Evolutionary conservation across 768 basidiomycete species (phyloP).

Genomic region (Boletus rufocinnamomeus): DNA sequence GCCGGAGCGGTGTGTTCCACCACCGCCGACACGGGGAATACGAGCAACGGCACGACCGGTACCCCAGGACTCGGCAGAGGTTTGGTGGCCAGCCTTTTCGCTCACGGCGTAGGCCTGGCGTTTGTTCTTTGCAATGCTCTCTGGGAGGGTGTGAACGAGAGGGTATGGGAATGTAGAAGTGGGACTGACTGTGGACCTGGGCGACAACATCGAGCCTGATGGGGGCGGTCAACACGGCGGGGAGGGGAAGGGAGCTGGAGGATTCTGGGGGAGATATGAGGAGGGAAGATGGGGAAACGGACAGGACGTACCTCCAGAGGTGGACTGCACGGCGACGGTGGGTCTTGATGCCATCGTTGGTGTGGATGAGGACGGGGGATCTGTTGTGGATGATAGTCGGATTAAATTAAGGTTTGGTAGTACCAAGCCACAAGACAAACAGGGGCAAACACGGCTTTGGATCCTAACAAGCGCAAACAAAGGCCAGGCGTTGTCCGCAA

Average conservation of each 20-base stretch:
- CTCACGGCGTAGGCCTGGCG: constrained; percentile 96
- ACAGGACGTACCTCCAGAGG: constrained; percentile 46
- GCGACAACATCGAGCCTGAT: constrained; percentile 98
- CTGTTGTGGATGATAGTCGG: background rate
- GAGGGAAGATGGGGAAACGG: rapidly evolving
- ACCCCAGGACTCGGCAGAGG: constrained; percentile 99
- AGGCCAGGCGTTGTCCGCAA: constrained; percentile 31
- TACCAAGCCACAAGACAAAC: constrained; percentile 33
- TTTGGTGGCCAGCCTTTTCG: constrained; percentile 99
- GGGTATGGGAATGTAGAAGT: background rate
- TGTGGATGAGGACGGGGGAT: constrained; percentile 30
- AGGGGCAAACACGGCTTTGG: constrained; percentile 16
- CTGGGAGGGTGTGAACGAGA: constrained; percentile 42
- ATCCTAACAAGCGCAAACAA: constrained; percentile 32
- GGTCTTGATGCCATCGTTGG: constrained; percentile 86
- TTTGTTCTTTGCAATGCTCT: constrained; percentile 97
- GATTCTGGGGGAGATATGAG: constrained; percentile 53
- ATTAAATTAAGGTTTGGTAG: constrained; percentile 30
- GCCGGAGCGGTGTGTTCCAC: constrained; percentile 97
- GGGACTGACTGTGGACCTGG: constrained; percentile 95
- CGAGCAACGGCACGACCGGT: constrained; percentile 99
- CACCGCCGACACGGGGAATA: constrained; percentile 99
- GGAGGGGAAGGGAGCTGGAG: constrained; percentile 86
- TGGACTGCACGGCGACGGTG: constrained; percentile 81
- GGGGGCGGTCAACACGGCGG: constrained; percentile 96